phyloP scores from a whole-genome alignment of 139 green algal genomes.

The Gonium pectorale region DNA sequence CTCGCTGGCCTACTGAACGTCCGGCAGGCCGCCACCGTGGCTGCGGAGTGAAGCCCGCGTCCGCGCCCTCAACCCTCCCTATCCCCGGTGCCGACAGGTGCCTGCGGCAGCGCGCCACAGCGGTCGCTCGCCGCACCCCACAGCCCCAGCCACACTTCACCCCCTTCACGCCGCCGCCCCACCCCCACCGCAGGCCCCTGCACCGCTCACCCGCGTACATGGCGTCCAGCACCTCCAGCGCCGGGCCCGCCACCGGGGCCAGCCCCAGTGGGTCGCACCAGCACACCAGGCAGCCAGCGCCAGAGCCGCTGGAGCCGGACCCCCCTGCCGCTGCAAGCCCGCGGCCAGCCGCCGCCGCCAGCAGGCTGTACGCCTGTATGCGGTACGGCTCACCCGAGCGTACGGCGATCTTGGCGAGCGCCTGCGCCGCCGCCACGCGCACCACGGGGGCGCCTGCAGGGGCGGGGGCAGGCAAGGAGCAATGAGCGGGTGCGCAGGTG shows the following conservation, averaged over 20 bases:
- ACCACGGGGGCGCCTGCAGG: constrained; percentile 54
- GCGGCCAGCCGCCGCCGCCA: constrained; percentile 44
- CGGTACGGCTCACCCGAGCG: constrained; percentile 85
- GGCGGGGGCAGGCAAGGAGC: too few species aligned
- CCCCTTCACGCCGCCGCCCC: too few species aligned
- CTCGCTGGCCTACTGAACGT: too few species aligned
- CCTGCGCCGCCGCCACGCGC: constrained; percentile 54
- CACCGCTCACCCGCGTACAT: constrained; percentile 73
- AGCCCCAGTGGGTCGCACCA: constrained; percentile 66
- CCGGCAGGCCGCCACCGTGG: too few species aligned
- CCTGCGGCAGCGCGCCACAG: too few species aligned
- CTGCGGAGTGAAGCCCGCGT: too few species aligned
- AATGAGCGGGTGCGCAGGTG: too few species aligned
- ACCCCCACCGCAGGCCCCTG: neutral
- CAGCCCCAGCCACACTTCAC: too few species aligned
- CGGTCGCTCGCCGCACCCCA: too few species aligned
- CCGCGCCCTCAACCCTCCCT: too few species aligned
- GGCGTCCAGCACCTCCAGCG: constrained; percentile 77
- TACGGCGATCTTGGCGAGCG: constrained; percentile 78
- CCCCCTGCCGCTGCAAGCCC: neutral
- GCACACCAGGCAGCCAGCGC: too few species aligned
- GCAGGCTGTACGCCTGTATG: constrained; percentile 84
- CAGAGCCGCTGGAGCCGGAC: neutral
- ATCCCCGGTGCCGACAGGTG: too few species aligned
- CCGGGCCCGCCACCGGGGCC: constrained; percentile 59